Percentiles rank a stretch among this genome's conserved stretches.
These are phyloP conservation scores for Penicillium robsamsonii DNA, from an alignment of 495 filamentous ascomycete genomes.

Conservation along the genomic window DNA sequence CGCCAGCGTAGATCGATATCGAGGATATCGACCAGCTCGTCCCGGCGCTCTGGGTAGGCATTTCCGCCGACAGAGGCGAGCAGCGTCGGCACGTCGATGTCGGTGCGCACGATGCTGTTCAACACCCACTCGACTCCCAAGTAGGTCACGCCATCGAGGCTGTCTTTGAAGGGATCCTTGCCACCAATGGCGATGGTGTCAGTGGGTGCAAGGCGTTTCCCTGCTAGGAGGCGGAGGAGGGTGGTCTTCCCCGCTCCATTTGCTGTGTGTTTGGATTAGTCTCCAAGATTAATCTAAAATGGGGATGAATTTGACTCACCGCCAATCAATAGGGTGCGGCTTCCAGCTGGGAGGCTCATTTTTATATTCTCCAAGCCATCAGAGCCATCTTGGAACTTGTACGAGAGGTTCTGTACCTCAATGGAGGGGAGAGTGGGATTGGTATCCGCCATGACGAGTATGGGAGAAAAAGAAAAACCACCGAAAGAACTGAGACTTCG, in stretches of 20 bases:
- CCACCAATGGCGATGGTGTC: conserved; percentile 70
- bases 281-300: not conserved
- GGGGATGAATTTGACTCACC: conserved; percentile 46
- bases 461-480: not conserved
- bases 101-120: conserved; percentile 92
- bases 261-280: conserved; percentile 46
- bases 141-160: conserved; percentile 91
- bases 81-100: conserved; percentile 87
- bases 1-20: conserved; percentile 91
- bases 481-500: not conserved
- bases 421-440: conserved; percentile 51
- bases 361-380: conserved; percentile 67
- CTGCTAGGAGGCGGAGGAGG: conserved; percentile 83
- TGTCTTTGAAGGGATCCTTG: conserved; percentile 85
- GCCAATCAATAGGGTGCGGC: conserved; percentile 89
- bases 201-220: conserved; percentile 83
- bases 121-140: conserved; percentile 97
- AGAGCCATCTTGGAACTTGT: conserved; percentile 81
- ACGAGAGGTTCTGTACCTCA: conserved; percentile 71
- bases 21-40: conserved; percentile 82
- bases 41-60: conserved; percentile 71
- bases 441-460: conserved; percentile 19
- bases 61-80: conserved; percentile 84
- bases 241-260: conserved; percentile 99
- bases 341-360: conserved; percentile 74